Conservation (phyloP, 371 early-diverging fungal species). For the Catenaria anguillulae region DNA sequence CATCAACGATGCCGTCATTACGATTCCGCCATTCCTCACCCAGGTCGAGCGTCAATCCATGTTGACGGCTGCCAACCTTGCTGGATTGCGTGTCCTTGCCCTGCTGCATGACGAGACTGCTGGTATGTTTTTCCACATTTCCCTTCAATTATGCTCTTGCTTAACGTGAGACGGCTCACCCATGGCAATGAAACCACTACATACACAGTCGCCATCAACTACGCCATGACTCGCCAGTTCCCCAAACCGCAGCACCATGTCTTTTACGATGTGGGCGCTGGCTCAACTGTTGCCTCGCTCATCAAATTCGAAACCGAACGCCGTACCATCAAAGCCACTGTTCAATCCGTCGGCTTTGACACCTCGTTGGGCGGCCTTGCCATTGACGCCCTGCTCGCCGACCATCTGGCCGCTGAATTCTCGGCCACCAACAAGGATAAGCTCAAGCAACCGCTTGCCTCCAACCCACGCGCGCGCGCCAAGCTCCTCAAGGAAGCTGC, state of each 20-base stretch:
- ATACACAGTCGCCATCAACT: slow-evolving; percentile 71
- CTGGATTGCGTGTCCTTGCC: slow-evolving; percentile 63
- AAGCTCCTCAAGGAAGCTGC: slow-evolving; percentile 79
- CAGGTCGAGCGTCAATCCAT: slow-evolving; percentile 84
- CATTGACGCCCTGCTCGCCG: slow-evolving; percentile 64
- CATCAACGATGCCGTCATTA: slow-evolving; percentile 75
- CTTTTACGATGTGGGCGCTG: slow-evolving; percentile 94
- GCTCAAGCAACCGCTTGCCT: slow-evolving; percentile 18
- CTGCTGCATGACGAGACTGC: slow-evolving; percentile 89
- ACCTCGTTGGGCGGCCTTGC: slow-evolving; percentile 73
- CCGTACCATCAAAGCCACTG: slow-evolving; percentile 40
- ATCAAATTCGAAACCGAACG: slow-evolving; percentile 50
- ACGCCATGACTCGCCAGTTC: slow-evolving; percentile 62
- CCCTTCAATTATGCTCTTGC: neutral
- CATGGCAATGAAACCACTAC: neutral
- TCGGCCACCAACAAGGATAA: slow-evolving; percentile 29
- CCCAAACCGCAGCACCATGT: slow-evolving; percentile 54
- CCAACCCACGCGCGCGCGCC: slow-evolving; percentile 59
- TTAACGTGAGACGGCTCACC: neutral
- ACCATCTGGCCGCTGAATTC: slow-evolving; percentile 57
- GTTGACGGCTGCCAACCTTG: slow-evolving; percentile 83
- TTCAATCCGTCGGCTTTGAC: slow-evolving; percentile 68
- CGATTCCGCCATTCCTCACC: slow-evolving; percentile 81
- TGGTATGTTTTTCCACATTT: slow-evolving; percentile 23
- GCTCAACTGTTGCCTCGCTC: slow-evolving; percentile 75